phyloP scores from a whole-genome alignment of 2,329 filamentous ascomycete genomes.

The Colletotrichum viniferum region DNA sequence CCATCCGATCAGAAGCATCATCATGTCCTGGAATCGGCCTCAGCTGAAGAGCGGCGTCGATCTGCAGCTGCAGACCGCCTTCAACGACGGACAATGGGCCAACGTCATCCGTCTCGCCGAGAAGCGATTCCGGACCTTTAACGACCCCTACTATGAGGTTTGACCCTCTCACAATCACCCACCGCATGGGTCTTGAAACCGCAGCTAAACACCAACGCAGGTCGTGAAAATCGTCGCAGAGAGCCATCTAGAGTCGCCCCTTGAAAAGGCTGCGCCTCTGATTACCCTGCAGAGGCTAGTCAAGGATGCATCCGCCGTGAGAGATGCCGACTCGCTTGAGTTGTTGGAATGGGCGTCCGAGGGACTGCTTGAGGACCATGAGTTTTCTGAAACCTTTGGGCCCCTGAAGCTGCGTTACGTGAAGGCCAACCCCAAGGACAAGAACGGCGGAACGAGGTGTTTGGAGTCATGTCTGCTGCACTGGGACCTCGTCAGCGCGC shows the following conservation, averaged over 20 bases:
- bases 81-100: slow-evolving; percentile 58
- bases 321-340: slow-evolving; percentile 56
- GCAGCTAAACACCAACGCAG: slow-evolving; percentile 29
- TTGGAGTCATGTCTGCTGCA: slow-evolving; percentile 58
- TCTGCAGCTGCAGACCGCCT: slow-evolving; percentile 59
- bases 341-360: slow-evolving; percentile 60
- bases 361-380: slow-evolving; percentile 39
- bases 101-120: slow-evolving; percentile 56
- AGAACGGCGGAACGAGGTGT: slow-evolving; percentile 43
- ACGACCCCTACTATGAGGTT: slow-evolving; percentile 63
- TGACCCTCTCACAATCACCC: slow-evolving; percentile 17
- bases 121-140: slow-evolving; percentile 51
- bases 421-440: slow-evolving; percentile 57
- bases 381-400: slow-evolving; percentile 54
- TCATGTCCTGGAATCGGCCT: slow-evolving; percentile 29
- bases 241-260: slow-evolving; percentile 54
- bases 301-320: slow-evolving; percentile 48
- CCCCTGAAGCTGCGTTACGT: slow-evolving; percentile 53
- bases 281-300: slow-evolving; percentile 50
- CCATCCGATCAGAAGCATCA: slow-evolving; percentile 27
- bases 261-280: slow-evolving; percentile 48
- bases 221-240: slow-evolving; percentile 55
- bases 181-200: background rate
- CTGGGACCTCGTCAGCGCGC: slow-evolving; percentile 61
- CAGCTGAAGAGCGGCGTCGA: slow-evolving; percentile 55